phyloP scores from a whole-genome alignment of 495 filamentous ascomycete species.

The Lophiostoma macrostomum region DNA sequence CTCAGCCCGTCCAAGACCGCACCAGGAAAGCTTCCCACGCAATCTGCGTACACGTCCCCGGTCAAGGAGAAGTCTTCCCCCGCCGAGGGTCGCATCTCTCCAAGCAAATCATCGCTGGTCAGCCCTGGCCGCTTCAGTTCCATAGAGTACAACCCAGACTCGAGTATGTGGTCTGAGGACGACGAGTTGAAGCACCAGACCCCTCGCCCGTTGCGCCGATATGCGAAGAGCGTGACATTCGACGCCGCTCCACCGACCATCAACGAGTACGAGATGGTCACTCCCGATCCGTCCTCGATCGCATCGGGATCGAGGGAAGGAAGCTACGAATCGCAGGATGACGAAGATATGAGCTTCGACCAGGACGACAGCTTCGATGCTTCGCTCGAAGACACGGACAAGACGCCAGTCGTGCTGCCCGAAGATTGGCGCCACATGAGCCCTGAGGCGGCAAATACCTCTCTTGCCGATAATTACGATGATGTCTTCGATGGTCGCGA shows the following conservation, averaged over 20 bases:
- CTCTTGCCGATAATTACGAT: conserved; percentile 54
- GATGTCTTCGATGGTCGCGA: conserved; percentile 65
- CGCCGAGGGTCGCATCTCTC: conserved; percentile 71
- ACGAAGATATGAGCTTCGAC: conserved; percentile 71
- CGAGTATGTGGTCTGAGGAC: conserved; percentile 38
- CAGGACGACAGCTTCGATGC: conserved; percentile 91
- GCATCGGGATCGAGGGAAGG: conserved; percentile 84
- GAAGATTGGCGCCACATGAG: conserved; percentile 91
- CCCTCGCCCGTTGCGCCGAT: conserved; percentile 61
- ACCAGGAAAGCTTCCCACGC: conserved; percentile 15
- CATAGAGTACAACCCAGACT: conserved; percentile 66
- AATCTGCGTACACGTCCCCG: conserved; percentile 23
- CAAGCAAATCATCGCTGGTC: conserved; percentile 79
- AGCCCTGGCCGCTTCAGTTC: conserved; percentile 58
- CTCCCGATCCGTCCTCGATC: conserved; percentile 85
- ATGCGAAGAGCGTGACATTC: conserved; percentile 95
- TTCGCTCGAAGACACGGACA: conserved; percentile 89
- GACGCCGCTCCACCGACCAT: conserved; percentile 89
- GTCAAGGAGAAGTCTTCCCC: conserved; percentile 55
- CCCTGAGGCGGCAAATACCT: conserved; percentile 53
- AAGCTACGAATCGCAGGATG: conserved; percentile 81
- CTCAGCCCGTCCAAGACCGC: conserved; percentile 36
- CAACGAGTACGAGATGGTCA: conserved; percentile 97
- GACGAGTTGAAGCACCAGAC: conserved; percentile 53
- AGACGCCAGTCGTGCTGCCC: conserved; percentile 93